Conservation (phyloP, 2,329 filamentous ascomycete genomes). For the Fusarium lyarnte region DNA sequence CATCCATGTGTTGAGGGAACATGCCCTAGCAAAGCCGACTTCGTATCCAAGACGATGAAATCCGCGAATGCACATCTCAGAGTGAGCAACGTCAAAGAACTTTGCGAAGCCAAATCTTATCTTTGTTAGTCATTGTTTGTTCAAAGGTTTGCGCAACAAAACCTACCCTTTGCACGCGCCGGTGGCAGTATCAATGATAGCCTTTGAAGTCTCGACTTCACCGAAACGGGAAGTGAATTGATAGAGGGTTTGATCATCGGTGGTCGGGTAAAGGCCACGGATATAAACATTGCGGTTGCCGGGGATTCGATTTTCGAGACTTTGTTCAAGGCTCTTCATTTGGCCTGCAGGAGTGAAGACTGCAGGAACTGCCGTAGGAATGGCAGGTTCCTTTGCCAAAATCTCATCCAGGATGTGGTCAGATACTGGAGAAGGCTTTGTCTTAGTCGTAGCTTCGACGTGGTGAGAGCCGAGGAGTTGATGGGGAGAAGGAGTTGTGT, state of each 20-base stretch:
- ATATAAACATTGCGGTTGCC: conserved; percentile 99
- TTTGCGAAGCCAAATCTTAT: conserved; percentile 95
- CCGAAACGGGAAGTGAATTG: conserved; percentile 89
- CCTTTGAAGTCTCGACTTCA: conserved; percentile 95
- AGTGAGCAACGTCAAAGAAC: conserved; percentile 86
- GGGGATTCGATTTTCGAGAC: conserved; percentile 87
- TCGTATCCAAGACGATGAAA: conserved; percentile 96
- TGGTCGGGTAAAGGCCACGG: conserved; percentile 92
- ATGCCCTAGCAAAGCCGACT: conserved; percentile 92
- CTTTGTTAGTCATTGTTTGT: conserved; percentile 10
- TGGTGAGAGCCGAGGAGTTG: conserved; percentile 59
- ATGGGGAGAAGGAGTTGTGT: conserved; percentile 73
- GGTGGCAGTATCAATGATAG: conserved; percentile 94
- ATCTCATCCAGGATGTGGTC: conserved; percentile 70
- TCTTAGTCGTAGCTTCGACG: conserved; percentile 55
- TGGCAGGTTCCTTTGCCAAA: conserved; percentile 78
- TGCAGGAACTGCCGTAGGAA: conserved; percentile 90
- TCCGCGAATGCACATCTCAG: conserved; percentile 94
- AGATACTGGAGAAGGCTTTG: conserved; percentile 49
- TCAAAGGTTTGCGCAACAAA: conserved; percentile 15
- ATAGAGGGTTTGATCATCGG: conserved; percentile 88
- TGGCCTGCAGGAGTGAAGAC: conserved; percentile 86
- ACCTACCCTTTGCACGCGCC: conserved; percentile 94
- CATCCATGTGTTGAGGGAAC: conserved; percentile 35
- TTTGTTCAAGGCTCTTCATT: conserved; percentile 91